Evolutionary conservation across 176 grass and related monocot species (phyloP).

Genomic region (Juncus inflexus): DNA sequence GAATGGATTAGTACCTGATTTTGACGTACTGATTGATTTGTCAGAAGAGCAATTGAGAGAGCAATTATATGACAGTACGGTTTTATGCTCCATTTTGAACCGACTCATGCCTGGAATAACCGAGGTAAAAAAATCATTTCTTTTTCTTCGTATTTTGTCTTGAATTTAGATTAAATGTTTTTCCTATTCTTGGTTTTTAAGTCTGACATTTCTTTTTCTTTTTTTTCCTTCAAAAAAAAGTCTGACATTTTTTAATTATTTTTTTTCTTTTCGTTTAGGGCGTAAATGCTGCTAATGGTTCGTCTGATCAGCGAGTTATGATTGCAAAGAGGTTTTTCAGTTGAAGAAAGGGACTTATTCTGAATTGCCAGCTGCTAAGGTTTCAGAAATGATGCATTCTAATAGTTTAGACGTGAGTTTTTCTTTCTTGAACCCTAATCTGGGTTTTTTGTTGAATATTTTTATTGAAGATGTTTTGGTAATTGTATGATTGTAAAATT

Average conservation of each 20-base stretch:
- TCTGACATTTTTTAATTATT: no score
- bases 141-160: constrained; percentile 29
- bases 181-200: no score
- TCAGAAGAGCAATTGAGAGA: constrained; percentile 75
- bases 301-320: no score
- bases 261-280: no score
- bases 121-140: constrained; percentile 44
- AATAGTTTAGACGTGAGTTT: constrained; percentile 92
- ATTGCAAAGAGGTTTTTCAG: no score
- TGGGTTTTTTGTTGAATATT: background rate
- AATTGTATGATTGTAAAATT: constrained; percentile 27
- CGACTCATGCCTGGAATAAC: constrained; percentile 44
- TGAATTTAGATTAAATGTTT: no score
- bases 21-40: constrained; percentile 57
- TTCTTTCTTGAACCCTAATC: constrained; percentile 17
- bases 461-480: constrained; percentile 16
- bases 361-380: constrained; percentile 68
- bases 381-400: constrained; percentile 90
- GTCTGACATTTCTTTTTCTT: no score
- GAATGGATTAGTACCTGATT: constrained; percentile 50
- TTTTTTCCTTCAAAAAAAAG: no score
- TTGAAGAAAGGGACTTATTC: constrained; percentile 61
- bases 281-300: no score
- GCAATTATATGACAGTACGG: constrained; percentile 56
- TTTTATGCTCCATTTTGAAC: constrained; percentile 63